phyloP scores from a whole-genome alignment of 2,329 filamentous ascomycete genomes.

The Rachicladosporium sp. region DNA sequence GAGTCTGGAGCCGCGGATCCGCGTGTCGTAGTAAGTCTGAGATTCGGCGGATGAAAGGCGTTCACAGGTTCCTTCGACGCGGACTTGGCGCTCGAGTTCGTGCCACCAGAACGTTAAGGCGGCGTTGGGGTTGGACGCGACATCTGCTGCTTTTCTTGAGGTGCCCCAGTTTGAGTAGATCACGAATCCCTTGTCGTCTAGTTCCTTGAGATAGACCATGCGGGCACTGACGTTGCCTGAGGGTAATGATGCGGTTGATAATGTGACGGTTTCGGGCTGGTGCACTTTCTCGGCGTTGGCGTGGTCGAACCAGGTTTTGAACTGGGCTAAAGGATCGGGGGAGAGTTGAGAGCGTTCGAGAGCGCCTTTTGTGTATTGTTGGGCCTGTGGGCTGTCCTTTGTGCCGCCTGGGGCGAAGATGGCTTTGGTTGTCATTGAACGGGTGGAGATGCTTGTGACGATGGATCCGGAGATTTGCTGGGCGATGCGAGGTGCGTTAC shows the following conservation, averaged over 20 bases:
- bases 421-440: slow-evolving; percentile 19
- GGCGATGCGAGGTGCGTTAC: not conserved
- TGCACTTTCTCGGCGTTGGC: slow-evolving; percentile 50
- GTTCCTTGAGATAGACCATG: slow-evolving; percentile 89
- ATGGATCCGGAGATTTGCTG: not conserved
- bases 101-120: slow-evolving; percentile 87
- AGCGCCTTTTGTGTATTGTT: slow-evolving; percentile 59
- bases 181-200: slow-evolving; percentile 72
- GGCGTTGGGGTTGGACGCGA: slow-evolving; percentile 63
- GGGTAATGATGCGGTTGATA: slow-evolving; percentile 75
- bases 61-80: slow-evolving; percentile 68
- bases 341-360: slow-evolving; percentile 51
- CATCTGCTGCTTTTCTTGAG: slow-evolving; percentile 54
- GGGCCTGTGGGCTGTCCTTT: slow-evolving; percentile 50
- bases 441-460: slow-evolving; percentile 12
- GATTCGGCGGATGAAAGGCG: slow-evolving; percentile 59
- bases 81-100: slow-evolving; percentile 72
- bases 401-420: slow-evolving; percentile 53
- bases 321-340: slow-evolving; percentile 63
- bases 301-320: slow-evolving; percentile 76
- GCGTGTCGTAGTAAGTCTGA: slow-evolving; percentile 50
- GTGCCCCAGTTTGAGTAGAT: slow-evolving; percentile 90
- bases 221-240: slow-evolving; percentile 74
- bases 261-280: slow-evolving; percentile 77
- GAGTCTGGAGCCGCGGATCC: slow-evolving; percentile 67